Evolutionary conservation across 2,329 filamentous ascomycete genomes (phyloP).

Genomic region (Calycina marina): DNA sequence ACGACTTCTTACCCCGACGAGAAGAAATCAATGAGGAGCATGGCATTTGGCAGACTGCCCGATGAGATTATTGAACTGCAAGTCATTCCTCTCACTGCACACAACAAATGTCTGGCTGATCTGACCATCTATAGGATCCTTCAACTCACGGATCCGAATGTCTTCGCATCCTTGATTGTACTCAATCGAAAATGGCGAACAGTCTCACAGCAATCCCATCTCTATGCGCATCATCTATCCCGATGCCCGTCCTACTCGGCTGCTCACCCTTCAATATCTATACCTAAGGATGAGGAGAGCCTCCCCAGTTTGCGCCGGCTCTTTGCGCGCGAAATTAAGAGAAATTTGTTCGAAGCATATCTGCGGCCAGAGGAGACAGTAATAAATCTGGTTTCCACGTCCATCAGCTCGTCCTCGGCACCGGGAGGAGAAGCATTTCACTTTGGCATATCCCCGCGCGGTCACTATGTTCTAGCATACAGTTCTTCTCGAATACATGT

Average conservation of each 20-base stretch:
- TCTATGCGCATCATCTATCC: slow-evolving; percentile 49
- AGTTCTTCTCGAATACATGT: slow-evolving; percentile 78
- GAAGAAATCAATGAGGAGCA: slow-evolving; percentile 4
- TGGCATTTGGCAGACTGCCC: slow-evolving; percentile 39
- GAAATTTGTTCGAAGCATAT: slow-evolving; percentile 66
- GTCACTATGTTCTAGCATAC: slow-evolving; percentile 62
- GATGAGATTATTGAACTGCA: slow-evolving; percentile 60
- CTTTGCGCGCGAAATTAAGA: slow-evolving; percentile 58
- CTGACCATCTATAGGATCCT: slow-evolving; percentile 40
- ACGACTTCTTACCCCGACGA: too few relatives aligned
- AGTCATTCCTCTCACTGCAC: slow-evolving; percentile 18
- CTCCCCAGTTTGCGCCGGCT: slow-evolving; percentile 46
- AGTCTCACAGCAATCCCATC: slow-evolving; percentile 45
- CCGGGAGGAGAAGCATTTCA: slow-evolving; percentile 77
- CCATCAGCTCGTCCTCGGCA: slow-evolving; percentile 66
- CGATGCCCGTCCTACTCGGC: slow-evolving; percentile 43
- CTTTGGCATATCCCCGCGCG: slow-evolving; percentile 64
- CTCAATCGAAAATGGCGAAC: slow-evolving; percentile 52
- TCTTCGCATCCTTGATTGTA: slow-evolving; percentile 51
- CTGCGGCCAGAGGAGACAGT: slow-evolving; percentile 54
- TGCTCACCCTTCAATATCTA: slow-evolving; percentile 25
- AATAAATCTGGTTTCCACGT: slow-evolving; percentile 70
- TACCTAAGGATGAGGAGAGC: slow-evolving; percentile 29
- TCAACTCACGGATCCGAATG: slow-evolving; percentile 41
- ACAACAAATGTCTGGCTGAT: too few relatives aligned